Evolutionary conservation across 1,139 yeast genomes (phyloP).

Genomic region (Nakaseomyces nivariensis): DNA sequence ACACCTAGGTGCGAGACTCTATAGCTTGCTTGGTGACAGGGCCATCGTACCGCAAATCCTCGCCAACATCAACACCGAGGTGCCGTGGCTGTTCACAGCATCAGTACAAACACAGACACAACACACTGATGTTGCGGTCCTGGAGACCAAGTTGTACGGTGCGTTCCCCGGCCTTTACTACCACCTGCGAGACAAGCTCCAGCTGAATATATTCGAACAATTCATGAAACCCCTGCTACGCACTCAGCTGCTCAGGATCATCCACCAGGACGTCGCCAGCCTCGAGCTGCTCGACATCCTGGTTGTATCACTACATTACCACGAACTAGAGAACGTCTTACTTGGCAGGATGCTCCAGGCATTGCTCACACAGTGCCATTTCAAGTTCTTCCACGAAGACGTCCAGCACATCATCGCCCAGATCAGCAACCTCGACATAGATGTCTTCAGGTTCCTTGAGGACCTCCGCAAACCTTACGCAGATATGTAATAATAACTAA

Average conservation of each 20-base stretch:
- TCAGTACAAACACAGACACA: no score
- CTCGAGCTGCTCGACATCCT: conserved; percentile 5
- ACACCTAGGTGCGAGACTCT: background rate
- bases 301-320: conserved; percentile 2
- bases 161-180: conserved; percentile 4
- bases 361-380: conserved; percentile 2
- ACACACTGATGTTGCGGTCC: background rate
- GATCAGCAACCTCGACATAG: background rate
- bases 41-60: background rate
- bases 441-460: background rate
- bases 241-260: background rate
- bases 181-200: conserved; percentile 3
- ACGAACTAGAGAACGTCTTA: background rate
- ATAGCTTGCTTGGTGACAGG: background rate
- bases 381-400: conserved; percentile 2
- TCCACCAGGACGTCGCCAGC: background rate
- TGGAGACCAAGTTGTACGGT: background rate
- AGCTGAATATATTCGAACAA: background rate
- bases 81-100: background rate
- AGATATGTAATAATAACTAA: background rate
- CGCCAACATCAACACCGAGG: conserved; percentile 1
- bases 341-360: background rate
- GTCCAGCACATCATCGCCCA: background rate
- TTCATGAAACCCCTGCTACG: conserved; percentile 5
- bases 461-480: background rate